These are phyloP conservation scores for Vitis amurensis DNA, from an alignment of 164 flowering plant genomes.

Conservation along the genomic window DNA sequence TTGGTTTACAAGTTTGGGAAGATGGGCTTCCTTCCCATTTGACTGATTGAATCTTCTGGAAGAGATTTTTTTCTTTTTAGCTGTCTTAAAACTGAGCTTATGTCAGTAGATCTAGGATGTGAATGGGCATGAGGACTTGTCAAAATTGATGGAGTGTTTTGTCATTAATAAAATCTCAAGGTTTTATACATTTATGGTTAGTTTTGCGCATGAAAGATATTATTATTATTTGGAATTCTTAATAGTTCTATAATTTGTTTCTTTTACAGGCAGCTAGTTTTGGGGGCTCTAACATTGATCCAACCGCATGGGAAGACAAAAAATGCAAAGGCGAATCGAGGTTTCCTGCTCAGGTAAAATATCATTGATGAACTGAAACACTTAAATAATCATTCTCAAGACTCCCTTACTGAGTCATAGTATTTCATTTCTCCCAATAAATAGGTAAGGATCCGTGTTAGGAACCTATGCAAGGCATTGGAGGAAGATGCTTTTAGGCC, in stretches of 20 bases:
- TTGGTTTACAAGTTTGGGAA: too few relatives aligned
- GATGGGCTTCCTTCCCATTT: too few relatives aligned
- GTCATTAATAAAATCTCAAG: too few relatives aligned
- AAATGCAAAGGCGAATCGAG: slow-evolving; percentile 87
- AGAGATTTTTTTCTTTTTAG: neutral
- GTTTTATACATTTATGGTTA: too few relatives aligned
- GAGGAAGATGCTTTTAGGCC: slow-evolving; percentile 91
- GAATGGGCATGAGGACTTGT: neutral
- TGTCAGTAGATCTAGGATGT: neutral
- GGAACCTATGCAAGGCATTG: slow-evolving; percentile 69
- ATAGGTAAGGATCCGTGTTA: slow-evolving; percentile 66
- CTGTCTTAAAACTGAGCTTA: neutral
- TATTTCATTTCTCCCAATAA: neutral
- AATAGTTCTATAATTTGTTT: slow-evolving; percentile 2
- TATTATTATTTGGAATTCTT: neutral
- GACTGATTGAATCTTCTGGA: neutral
- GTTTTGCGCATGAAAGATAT: neutral
- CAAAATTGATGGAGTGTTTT: too few relatives aligned
- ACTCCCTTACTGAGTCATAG: neutral
- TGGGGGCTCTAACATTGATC: slow-evolving; percentile 88
- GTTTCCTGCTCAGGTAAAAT: slow-evolving; percentile 89
- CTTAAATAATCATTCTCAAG: neutral
- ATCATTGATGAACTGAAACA: neutral
- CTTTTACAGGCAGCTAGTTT: slow-evolving; percentile 67
- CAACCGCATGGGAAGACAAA: slow-evolving; percentile 92